Base-by-base conservation (phyloP, 2,329 filamentous ascomycete species). In the Ceratocystis cubensis region DNA sequence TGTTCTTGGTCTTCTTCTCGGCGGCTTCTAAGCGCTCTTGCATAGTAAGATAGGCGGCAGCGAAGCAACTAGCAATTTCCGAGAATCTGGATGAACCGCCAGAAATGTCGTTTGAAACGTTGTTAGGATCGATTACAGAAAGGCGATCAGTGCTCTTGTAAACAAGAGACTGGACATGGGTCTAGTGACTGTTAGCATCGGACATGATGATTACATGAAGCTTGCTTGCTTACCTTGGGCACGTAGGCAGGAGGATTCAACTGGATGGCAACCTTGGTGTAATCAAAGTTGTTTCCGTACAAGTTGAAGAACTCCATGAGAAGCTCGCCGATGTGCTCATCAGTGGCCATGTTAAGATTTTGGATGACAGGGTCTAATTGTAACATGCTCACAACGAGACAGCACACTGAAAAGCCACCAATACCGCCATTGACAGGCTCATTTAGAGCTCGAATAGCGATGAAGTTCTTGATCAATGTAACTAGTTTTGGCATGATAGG, bases 371-470 rank as follows among this genome's bases (percentile, higher is more conserved):
- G 89, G 79, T 91, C 84, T 70, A 89, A 80, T 73, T 96, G 89
- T 61, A 97, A 77, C 75, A 96, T 85, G 78, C 89, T 94, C 67
- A 94, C 89, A 5, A 96, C 89, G 69, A 99, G 80, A 78, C 94
- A 99, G 66, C 93, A 96, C 70, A 96, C 88, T 1, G 91, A 90
- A 73, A 96, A 97, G 2, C 94, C 94, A 65, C 94, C 94, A 64
- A 99, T 85, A 2, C 94, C 94, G 66, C 94, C 94, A 69, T 86
- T 89, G 50, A 89, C 88, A 3, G 96, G 92, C 75, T 99, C 94
- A 71, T 96, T 96, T 64, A 96, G 79, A 0, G 87, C 89, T 69
- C 91, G 85, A 84, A 99, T 95, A 46, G 88, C 81, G 30, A 99
- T 79, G 68, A 95, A 92, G 70, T 99, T 94, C 77, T 99, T 99